A percentile compares a stretch with the other conserved stretches of the same genome.
These are phyloP conservation scores for Pythium periplocum DNA, from an alignment of 352 stramenopile genomes.

Conservation along the genomic window DNA sequence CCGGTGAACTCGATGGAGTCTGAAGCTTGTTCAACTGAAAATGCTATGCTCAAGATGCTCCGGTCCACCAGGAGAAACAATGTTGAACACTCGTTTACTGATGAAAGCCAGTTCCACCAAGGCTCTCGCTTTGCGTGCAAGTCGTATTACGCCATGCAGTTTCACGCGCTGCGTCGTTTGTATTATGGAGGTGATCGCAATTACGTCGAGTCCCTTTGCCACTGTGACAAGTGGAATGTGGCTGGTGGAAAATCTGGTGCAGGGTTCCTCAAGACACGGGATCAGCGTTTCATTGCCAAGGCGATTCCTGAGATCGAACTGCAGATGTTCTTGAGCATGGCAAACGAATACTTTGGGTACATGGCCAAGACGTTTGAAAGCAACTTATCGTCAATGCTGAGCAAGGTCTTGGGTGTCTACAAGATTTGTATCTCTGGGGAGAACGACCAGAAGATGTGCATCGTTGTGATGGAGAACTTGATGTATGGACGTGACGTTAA, in stretches of 20 bases:
- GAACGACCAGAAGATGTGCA: conserved; percentile 75
- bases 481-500: conserved; percentile 83
- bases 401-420: conserved; percentile 85
- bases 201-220: conserved; percentile 83
- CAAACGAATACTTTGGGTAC: conserved; percentile 87
- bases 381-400: conserved; percentile 83
- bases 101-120: conserved; percentile 83
- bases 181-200: conserved; percentile 84
- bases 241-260: conserved; percentile 83
- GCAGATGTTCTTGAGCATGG: conserved; percentile 88
- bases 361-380: conserved; percentile 87
- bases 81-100: conserved; percentile 79
- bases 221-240: conserved; percentile 84
- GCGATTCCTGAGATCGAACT: conserved; percentile 83
- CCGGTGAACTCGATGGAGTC: conserved; percentile 27
- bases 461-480: conserved; percentile 88
- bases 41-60: conserved; percentile 58
- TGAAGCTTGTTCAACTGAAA: conserved; percentile 12
- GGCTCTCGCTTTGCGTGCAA: conserved; percentile 83
- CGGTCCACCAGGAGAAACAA: conserved; percentile 70
- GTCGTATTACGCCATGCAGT: conserved; percentile 88
- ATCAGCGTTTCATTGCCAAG: conserved; percentile 86
- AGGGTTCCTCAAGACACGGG: conserved; percentile 81
- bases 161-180: conserved; percentile 74
- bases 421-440: conserved; percentile 75